Base-by-base conservation (phyloP, 129 eudicot genomes). In the Tagetes patula region DNA sequence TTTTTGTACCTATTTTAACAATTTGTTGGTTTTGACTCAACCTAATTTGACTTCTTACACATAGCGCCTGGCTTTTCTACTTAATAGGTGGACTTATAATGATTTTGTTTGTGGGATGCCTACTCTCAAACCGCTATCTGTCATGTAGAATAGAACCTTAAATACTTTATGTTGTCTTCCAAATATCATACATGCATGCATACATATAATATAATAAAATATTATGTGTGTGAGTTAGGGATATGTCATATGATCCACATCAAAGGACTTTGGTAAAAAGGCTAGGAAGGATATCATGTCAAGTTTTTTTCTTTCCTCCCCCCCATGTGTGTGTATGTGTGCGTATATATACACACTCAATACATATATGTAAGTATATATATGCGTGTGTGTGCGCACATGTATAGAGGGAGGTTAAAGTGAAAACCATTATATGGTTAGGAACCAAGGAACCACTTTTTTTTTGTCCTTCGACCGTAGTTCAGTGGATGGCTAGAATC, bases 121-220 rank as follows among this genome's bases (percentile, higher is more conserved):
- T 37, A 42, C 39, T 69, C 42, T 12, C 34, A 42, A 46, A 31
- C 55, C 56, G 31, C 54, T 30, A 47, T 33, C 8, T 46, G 34
- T 34, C 33, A 27, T 69, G 60, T 12, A 34, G 73, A 48, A 49
- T 48, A 69, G 7, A 34, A n/a, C 43, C 40, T 46, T 10, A 8
- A 30, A 67, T 67, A 31, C 30, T 32, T 10, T 48, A 48, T 48
- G 12, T 1, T 43, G 27, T 67, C 49, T 45, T 67, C 39, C 20
- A 33, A 67, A 67, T 67, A 46, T 46, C 39, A 49, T 49, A 49
- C 61, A 69, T 49, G n/a, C 73, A 13, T 69, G 13, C 74, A 69
- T 69, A 33, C 49, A 8, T 45, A 5, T 42, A 20, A 20, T 20
- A 20, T 20, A 20, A 20, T 20, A 20, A 20, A 20, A 20, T 20